phyloP scores from a whole-genome alignment of 2,329 filamentous ascomycete genomes.

The Colletotrichum eleusines region DNA sequence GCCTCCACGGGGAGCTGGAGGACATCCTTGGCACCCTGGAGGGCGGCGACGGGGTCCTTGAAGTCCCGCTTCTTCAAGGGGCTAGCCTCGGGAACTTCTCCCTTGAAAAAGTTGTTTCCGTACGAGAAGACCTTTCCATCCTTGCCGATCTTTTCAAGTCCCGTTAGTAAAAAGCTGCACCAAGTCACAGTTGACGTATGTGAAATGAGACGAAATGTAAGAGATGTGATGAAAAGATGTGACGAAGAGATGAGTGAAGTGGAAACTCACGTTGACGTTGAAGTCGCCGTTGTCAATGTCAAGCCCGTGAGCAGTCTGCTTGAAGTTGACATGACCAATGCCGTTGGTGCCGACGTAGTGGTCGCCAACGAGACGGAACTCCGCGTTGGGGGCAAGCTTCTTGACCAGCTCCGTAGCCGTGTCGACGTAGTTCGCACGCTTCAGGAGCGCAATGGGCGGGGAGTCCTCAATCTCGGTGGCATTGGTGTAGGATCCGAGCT shows the following conservation, averaged over 20 bases:
- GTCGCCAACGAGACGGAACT: conserved; percentile 61
- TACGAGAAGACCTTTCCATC: conserved; percentile 66
- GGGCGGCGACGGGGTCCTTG: conserved; percentile 58
- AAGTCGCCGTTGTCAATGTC: conserved; percentile 68
- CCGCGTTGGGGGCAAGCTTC: conserved; percentile 47
- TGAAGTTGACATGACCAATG: conserved; percentile 66
- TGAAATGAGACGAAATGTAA: no score
- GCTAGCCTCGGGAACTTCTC: conserved; percentile 54
- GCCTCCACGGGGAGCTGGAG: conserved; percentile 51
- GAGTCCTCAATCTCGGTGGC: conserved; percentile 45
- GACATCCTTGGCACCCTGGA: conserved; percentile 55
- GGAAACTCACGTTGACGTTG: conserved; percentile 64
- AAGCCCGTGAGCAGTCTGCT: conserved; percentile 64
- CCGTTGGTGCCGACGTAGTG: conserved; percentile 63
- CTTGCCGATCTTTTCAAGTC: conserved; percentile 53
- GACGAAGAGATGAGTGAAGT: no score
- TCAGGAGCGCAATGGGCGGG: conserved; percentile 46
- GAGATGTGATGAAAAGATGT: no score
- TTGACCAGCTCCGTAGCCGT: conserved; percentile 55
- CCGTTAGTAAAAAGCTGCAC: background rate
- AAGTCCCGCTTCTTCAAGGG: conserved; percentile 55
- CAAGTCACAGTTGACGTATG: no score
- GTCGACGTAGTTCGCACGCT: conserved; percentile 53
- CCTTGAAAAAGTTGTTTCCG: conserved; percentile 60
- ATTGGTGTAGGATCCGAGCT: conserved; percentile 50